Percentiles rank a stretch among this genome's conserved stretches.
phyloP scores from a whole-genome alignment of 1,284 basidiomycete species.

The Chiua sp. region DNA sequence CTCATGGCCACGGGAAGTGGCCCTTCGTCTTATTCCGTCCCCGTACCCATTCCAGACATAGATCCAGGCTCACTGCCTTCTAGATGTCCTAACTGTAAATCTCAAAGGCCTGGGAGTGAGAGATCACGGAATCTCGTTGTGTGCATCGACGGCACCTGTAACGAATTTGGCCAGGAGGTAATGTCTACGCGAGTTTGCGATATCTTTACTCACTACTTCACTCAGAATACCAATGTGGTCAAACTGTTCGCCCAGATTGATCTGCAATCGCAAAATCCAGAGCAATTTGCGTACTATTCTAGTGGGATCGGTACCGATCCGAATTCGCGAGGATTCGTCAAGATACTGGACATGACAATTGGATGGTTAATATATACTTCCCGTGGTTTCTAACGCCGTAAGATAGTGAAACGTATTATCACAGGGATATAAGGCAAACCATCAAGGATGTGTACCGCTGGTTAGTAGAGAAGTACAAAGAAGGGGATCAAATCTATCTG shows the following conservation, averaged over 20 bases:
- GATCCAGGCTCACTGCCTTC: no score
- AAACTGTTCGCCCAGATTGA: conserved; percentile 29
- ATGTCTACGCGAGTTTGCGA: neutral
- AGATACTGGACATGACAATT: conserved; percentile 27
- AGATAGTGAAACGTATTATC: neutral
- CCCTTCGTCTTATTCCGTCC: no score
- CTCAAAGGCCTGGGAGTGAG: neutral
- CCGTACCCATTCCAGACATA: no score
- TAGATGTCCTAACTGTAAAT: neutral
- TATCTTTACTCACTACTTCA: neutral
- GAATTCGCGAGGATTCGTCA: conserved; percentile 8
- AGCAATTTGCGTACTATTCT: conserved; percentile 37
- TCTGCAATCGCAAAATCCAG: conserved; percentile 6
- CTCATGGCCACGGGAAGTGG: no score
- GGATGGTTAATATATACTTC: conserved; percentile 24
- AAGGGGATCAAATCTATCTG: conserved; percentile 44
- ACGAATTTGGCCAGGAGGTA: conserved; percentile 14
- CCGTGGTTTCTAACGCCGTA: neutral
- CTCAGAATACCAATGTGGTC: conserved; percentile 36
- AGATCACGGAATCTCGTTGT: conserved; percentile 18
- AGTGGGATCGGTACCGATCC: conserved; percentile 41
- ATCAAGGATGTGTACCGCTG: conserved; percentile 17
- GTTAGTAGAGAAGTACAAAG: conserved; percentile 36
- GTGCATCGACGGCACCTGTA: conserved; percentile 19
- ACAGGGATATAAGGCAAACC: conserved; percentile 33